phyloP scores from a whole-genome alignment of 139 green algal genomes.

The Edaphochlamys debaryana region DNA sequence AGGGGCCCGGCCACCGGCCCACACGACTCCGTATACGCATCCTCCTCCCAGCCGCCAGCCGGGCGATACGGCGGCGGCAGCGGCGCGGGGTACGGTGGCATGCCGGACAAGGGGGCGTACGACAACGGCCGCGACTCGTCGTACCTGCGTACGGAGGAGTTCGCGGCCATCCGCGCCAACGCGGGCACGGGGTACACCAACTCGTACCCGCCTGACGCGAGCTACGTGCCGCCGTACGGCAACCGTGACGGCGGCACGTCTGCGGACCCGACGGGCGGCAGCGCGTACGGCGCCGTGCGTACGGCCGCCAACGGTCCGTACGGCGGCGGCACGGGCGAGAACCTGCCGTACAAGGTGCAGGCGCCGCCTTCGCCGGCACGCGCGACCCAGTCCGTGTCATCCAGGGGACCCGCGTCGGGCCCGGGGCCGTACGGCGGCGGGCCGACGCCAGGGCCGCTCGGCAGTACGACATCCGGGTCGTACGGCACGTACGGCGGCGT shows the following conservation, averaged over 20 bases:
- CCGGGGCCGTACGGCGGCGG: no score
- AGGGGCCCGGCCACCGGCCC: no score
- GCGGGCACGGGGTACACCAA: constrained; percentile 25
- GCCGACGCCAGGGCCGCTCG: no score
- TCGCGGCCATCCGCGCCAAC: constrained; percentile 13
- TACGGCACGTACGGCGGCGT: no score
- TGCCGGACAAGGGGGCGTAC: no score
- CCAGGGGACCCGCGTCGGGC: no score
- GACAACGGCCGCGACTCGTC: no score
- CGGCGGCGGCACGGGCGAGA: constrained; percentile 4
- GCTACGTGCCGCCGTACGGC: background rate
- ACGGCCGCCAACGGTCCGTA: background rate
- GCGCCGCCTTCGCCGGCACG: constrained; percentile 21
- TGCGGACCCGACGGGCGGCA: background rate
- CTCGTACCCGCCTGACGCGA: constrained; percentile 9
- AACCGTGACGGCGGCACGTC: background rate
- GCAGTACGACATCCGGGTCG: no score
- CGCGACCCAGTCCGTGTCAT: background rate
- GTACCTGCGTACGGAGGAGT: background rate
- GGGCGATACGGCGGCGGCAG: no score
- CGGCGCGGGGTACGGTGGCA: no score
- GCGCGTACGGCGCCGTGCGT: constrained; percentile 26
- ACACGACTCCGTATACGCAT: no score
- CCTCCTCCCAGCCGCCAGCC: no score
- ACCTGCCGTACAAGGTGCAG: constrained; percentile 27